phyloP scores from a whole-genome alignment of 140 eudicot species.

The Stevia rebaudiana region DNA sequence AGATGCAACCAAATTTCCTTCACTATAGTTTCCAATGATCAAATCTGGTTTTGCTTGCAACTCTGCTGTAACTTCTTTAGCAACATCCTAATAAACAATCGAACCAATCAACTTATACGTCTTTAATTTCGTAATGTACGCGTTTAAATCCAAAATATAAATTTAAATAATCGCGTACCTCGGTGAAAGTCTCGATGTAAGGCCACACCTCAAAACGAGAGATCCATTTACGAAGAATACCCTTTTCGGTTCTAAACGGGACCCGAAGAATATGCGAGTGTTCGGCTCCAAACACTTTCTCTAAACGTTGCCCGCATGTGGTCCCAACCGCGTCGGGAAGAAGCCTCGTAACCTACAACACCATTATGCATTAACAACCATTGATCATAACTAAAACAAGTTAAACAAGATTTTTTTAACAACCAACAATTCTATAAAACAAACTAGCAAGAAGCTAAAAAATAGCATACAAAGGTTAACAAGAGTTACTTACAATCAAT shows the following conservation, averaged over 20 bases:
- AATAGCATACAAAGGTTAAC: too few species aligned
- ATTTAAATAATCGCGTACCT: slow-evolving; percentile 46
- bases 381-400: too few species aligned
- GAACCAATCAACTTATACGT: too few species aligned
- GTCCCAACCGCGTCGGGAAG: slow-evolving; percentile 96
- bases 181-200: slow-evolving; percentile 89
- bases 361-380: too few species aligned
- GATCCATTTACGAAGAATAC: slow-evolving; percentile 89
- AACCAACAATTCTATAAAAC: too few species aligned
- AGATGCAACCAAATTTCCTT: slow-evolving; percentile 89
- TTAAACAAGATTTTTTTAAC: too few species aligned
- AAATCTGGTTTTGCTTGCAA: slow-evolving; percentile 83
- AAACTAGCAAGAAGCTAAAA: too few species aligned
- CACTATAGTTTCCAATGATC: slow-evolving; percentile 92
- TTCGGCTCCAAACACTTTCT: slow-evolving; percentile 79
- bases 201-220: slow-evolving; percentile 99
- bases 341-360: slow-evolving; percentile 56
- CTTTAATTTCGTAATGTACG: too few species aligned
- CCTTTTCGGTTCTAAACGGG: slow-evolving; percentile 87
- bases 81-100: slow-evolving; percentile 53
- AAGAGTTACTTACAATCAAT: slow-evolving; percentile 48
- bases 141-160: too few species aligned
- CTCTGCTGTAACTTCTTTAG: slow-evolving; percentile 67
- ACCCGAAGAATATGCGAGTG: slow-evolving; percentile 83
- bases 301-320: slow-evolving; percentile 88